phyloP scores from a whole-genome alignment of 1,139 yeast species.

The Chernovozyma sophiae-reginae region DNA sequence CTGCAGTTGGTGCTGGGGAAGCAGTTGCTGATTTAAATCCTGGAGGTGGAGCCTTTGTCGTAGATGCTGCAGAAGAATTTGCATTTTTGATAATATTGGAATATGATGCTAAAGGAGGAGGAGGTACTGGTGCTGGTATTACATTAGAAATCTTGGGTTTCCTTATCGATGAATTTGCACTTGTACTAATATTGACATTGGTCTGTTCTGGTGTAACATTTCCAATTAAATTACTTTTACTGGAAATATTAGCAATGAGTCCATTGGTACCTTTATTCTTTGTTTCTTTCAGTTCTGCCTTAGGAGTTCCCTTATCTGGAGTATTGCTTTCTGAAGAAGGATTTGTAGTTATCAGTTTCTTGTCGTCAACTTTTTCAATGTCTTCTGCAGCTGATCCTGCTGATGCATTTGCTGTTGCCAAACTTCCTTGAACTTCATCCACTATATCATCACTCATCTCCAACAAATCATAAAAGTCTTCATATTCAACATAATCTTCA shows the following conservation, averaged over 20 bases:
- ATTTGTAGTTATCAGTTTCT: not conserved
- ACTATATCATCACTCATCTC: constrained; percentile 59
- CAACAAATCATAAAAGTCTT: constrained; percentile 84
- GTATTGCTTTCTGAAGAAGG: not conserved
- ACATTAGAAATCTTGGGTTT: constrained; percentile 5
- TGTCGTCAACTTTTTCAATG: not conserved
- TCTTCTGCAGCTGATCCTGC: not conserved
- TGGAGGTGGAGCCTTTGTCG: constrained; percentile 33
- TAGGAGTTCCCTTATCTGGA: constrained; percentile 8
- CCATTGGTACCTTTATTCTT: constrained; percentile 6
- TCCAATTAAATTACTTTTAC: not conserved
- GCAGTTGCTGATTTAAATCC: constrained; percentile 29
- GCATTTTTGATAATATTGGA: constrained; percentile 21
- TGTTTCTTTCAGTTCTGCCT: not conserved
- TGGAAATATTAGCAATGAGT: constrained; percentile 8
- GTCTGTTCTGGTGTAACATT: not conserved
- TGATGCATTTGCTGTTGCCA: constrained; percentile 15
- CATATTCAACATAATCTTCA: constrained; percentile 95
- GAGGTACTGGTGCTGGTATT: constrained; percentile 7
- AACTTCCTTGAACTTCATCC: constrained; percentile 47
- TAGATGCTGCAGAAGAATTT: constrained; percentile 10
- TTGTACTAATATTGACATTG: not conserved
- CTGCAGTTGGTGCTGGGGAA: constrained; percentile 3
- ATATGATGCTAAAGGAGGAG: constrained; percentile 20
- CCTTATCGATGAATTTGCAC: constrained; percentile 4